Base-by-base conservation (phyloP, 495 filamentous ascomycete genomes). In the Lophium mytilinum region DNA sequence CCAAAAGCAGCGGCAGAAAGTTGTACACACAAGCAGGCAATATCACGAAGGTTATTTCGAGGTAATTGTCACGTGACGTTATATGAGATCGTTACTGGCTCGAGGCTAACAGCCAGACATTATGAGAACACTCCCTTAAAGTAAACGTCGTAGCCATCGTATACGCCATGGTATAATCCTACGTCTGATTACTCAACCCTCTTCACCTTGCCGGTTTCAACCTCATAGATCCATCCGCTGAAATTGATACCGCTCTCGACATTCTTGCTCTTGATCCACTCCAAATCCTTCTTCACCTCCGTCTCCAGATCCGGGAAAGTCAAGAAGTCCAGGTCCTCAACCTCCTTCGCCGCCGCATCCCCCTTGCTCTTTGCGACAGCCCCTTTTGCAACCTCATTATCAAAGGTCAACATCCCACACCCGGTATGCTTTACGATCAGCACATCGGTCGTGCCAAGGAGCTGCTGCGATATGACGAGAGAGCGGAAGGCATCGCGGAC, bases 331-430 rank as follows among this genome's bases (percentile, higher is more conserved):
- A 75, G 73, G 66, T 72, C 65, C 21, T 58, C 39, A 63, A 79
- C 50, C 61, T 73, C 64, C 50, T 65, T 52, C 3, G 58, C 52
- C 9, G 68, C 75, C 64, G 76, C 78, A 52, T 71, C 75, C 3
- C 77, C 74, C 1, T 84, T 71, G 21, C 85, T 83, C 69, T 80
- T 64, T 66, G 74, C 72, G 8, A 92, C 80, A 37, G 83, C 63
- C 1, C 34, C 66, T 3, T 78, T 76, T 14, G 85, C 80, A 53
- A 80, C 81, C 53, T 78, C 76, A 55, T 91, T 88, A 4, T 75
- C 76, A 62, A 92, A 94, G 0, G 82, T 89, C 40, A 90, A 64
- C 89, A 93, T 93, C 30, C 89, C 88, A 62, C 89, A 94, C 5
- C 83, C 85, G 6, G 80, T 84, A 51, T 94, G 87, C 71, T 95